Conservation (phyloP, 345 rosid genomes). For the Abelmoschus esculentus region DNA sequence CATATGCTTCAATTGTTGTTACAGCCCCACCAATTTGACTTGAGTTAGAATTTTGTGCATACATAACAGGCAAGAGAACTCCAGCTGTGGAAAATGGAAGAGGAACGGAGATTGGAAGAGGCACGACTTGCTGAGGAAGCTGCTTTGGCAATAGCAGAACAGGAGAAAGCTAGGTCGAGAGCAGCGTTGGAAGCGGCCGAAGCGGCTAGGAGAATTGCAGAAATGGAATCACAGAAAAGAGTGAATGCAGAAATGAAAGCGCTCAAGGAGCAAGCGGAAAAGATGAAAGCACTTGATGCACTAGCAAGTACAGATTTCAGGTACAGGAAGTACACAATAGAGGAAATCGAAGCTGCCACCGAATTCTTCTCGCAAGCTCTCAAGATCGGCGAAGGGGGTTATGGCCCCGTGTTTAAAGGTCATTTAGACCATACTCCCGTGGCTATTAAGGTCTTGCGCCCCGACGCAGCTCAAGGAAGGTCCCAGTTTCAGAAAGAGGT, state of each 20-base stretch:
- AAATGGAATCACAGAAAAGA: slow-evolving; percentile 66
- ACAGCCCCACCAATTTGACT: neutral
- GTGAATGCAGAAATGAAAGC: slow-evolving; percentile 71
- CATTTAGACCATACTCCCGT: slow-evolving; percentile 76
- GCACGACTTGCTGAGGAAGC: slow-evolving; percentile 71
- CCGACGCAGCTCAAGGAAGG: slow-evolving; percentile 90
- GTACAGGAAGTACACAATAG: slow-evolving; percentile 72
- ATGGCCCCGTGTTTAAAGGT: slow-evolving; percentile 85
- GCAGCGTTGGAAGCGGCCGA: slow-evolving; percentile 84
- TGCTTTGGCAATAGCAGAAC: slow-evolving; percentile 64
- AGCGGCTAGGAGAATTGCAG: slow-evolving; percentile 78
- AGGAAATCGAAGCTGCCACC: slow-evolving; percentile 82
- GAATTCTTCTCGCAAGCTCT: slow-evolving; percentile 47
- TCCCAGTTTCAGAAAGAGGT: slow-evolving; percentile 97
- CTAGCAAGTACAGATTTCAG: slow-evolving; percentile 44
- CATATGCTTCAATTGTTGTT: neutral
- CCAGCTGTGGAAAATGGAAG: slow-evolving; percentile 73
- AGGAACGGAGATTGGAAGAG: slow-evolving; percentile 63
- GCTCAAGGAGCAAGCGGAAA: slow-evolving; percentile 58
- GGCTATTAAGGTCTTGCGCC: slow-evolving; percentile 73
- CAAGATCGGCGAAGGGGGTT: slow-evolving; percentile 93
- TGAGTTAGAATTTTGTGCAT: neutral
- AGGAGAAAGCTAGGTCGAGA: slow-evolving; percentile 74
- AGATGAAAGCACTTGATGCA: slow-evolving; percentile 53
- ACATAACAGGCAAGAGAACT: slow-evolving; percentile 67